phyloP scores from a whole-genome alignment of 768 basidiomycete species.

The Tulasnella sp. region DNA sequence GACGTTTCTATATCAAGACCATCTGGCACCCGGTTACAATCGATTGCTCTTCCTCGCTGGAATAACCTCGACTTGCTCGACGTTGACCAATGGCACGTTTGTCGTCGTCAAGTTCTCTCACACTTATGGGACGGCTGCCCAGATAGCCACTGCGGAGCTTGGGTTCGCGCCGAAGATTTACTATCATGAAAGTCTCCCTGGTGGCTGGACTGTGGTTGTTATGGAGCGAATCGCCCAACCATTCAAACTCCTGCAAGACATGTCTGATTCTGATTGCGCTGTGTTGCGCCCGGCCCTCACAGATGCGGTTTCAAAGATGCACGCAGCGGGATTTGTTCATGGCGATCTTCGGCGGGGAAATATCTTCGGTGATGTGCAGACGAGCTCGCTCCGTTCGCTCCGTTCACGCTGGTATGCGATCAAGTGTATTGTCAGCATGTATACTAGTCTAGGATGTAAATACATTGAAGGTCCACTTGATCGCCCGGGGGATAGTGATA shows the following conservation, averaged over 20 bases:
- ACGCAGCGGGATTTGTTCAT: not conserved
- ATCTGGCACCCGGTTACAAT: not conserved
- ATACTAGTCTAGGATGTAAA: too few species aligned
- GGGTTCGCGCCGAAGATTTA: not conserved
- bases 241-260: not conserved
- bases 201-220: not conserved
- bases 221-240: not conserved
- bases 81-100: too few species aligned
- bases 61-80: too few species aligned
- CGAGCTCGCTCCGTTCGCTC: too few species aligned
- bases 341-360: not conserved
- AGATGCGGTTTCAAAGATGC: not conserved
- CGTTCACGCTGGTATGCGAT: too few species aligned
- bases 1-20: not conserved
- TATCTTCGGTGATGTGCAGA: not conserved
- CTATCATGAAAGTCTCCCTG: not conserved
- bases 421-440: too few species aligned
- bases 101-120: not conserved
- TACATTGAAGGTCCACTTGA: too few species aligned
- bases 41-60: not conserved
- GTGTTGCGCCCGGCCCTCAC: not conserved
- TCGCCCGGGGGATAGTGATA: too few species aligned
- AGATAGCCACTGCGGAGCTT: not conserved
- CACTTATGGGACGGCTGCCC: not conserved
- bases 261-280: not conserved